Evolutionary conservation across 139 green algal species (phyloP).

Genomic region (Axilococcus clingmanii): DNA sequence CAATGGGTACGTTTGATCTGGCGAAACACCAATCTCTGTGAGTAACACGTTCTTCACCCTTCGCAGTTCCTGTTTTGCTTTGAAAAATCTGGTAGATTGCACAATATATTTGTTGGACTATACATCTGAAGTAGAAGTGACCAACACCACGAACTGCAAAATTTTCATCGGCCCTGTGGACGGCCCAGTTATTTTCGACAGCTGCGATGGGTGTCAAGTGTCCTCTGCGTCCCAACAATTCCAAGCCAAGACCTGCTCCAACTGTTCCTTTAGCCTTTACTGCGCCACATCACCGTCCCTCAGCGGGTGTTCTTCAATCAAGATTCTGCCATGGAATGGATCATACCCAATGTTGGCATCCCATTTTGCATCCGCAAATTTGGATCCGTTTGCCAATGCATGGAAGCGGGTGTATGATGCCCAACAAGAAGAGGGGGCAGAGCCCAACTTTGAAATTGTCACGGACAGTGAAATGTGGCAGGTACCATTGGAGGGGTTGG

Average conservation of each 20-base stretch:
- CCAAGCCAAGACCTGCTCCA: conserved; percentile 28
- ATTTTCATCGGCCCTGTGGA: conserved; percentile 54
- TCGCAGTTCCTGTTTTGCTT: conserved; percentile 27
- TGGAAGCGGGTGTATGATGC: conserved; percentile 50
- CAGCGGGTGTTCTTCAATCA: conserved; percentile 22
- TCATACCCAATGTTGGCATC: conserved; percentile 34
- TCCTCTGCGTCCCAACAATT: conserved; percentile 37
- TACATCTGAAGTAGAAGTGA: conserved; percentile 37
- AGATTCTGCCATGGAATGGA: conserved; percentile 44
- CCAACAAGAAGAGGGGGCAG: conserved; percentile 5
- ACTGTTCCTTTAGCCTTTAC: conserved; percentile 45
- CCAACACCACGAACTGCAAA: conserved; percentile 34
- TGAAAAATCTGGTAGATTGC: conserved; percentile 4
- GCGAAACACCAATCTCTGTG: background rate
- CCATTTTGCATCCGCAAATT: conserved; percentile 44
- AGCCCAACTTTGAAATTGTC: conserved; percentile 34
- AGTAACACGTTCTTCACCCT: background rate
- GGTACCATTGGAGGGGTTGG: conserved; percentile 27
- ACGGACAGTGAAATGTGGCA: conserved; percentile 26
- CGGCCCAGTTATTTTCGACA: conserved; percentile 35
- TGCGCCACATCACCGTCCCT: conserved; percentile 45
- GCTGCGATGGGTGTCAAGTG: conserved; percentile 24
- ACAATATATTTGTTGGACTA: conserved; percentile 50
- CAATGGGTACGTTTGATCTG: conserved; percentile 27
- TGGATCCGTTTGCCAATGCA: conserved; percentile 50